Evolutionary conservation across 768 basidiomycete species (phyloP), one percentile per base, ranked within the genome.

Genomic region (Lentinus tigrinus): DNA sequence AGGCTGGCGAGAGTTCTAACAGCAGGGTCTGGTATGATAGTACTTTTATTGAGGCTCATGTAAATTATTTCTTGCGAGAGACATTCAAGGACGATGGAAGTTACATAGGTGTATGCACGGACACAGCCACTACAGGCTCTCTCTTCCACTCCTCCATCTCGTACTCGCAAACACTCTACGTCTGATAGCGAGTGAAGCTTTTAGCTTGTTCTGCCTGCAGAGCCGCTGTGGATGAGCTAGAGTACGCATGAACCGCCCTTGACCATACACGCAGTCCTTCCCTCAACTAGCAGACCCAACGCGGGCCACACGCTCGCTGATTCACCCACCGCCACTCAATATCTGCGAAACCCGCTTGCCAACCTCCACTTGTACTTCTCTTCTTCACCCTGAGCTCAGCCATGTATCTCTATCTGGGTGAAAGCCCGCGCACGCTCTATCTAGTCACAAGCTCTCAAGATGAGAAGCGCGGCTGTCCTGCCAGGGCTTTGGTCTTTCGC

Each of bases 401-500:
- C 28, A 93, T 93, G 91, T 82, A 90, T 73, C 78, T 93, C 47
- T 87, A 91, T 69, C 80, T 93, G 49, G 78, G 76, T 64, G 85
- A 80, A 56, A 80, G 73, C 46, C 91, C 91, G 37, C 81, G 92
- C 37, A 78, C 85, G 2, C 73, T 94, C 39, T 89, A 87, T 67
- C 83, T 94, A 19, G 80, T 87, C 54, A 89, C 90, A 24, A 83
- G 82, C 65, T 74, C 81, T 39, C 84, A 86, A 52, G 87, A 89
- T 56, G 87, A 89, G 67, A 76, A 72, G 55, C 71, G 77, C 43
- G 89, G 85, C 17, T 75, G 79, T 52, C 88, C 90, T 19, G 72
- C 72, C 34, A 77, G 81, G 62, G 89, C 80, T 14, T 82, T 94
- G 36, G 80, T 88, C 47, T 92, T 94, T 70, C 88, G 89, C 47